phyloP scores from a whole-genome alignment of 306 rosid species.

The Castanospermum australe region DNA sequence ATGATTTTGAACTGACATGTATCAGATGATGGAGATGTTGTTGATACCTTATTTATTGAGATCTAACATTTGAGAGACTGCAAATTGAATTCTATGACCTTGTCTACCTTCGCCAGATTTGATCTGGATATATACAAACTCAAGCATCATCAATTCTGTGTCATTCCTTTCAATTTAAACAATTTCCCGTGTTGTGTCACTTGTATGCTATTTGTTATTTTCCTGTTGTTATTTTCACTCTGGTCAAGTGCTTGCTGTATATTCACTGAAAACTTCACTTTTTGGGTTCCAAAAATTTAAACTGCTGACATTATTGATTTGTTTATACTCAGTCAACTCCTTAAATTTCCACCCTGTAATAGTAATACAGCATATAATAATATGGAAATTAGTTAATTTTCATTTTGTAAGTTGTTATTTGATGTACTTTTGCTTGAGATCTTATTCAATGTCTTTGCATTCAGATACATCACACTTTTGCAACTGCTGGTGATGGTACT shows the following conservation, averaged over 20 bases:
- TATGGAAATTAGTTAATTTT: background rate
- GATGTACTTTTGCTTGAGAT: slow-evolving; percentile 13
- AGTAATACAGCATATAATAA: slow-evolving; percentile 46
- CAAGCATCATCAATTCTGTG: background rate
- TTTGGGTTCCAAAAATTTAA: background rate
- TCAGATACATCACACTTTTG: slow-evolving; percentile 95
- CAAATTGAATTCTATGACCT: background rate
- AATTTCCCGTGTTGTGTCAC: background rate
- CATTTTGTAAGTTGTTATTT: slow-evolving; percentile 10
- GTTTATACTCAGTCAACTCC: slow-evolving; percentile 85
- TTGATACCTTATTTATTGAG: slow-evolving; percentile 2
- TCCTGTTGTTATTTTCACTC: background rate
- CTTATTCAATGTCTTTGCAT: slow-evolving; percentile 18
- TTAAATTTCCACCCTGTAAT: slow-evolving; percentile 90
- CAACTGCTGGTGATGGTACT: slow-evolving; percentile 97
- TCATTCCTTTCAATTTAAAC: slow-evolving; percentile 4
- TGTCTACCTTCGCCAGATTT: slow-evolving; percentile 1
- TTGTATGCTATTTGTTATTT: background rate
- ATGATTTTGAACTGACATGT: background rate
- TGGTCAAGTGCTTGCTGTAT: slow-evolving; percentile 16
- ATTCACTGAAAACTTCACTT: background rate
- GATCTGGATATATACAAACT: background rate
- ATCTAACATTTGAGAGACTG: background rate
- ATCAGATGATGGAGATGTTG: background rate
- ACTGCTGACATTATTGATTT: slow-evolving; percentile 23